Conservation (phyloP, 2,329 filamentous ascomycete genomes). For the Nigrograna mackinnonii region DNA sequence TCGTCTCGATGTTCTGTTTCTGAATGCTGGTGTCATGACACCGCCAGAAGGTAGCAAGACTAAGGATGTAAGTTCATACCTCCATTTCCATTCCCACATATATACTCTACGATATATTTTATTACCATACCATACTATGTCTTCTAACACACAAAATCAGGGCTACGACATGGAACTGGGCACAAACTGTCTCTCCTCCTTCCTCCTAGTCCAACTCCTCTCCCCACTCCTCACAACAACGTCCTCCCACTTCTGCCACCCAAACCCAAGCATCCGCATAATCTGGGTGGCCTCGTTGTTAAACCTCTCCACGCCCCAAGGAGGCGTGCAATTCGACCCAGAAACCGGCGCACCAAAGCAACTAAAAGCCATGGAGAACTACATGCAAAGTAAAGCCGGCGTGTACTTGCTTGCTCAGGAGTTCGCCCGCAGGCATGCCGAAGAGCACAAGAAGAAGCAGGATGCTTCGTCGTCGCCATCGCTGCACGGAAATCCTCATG, state of each 20-base stretch:
- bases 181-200: slow-evolving; percentile 12
- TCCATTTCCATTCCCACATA: no score
- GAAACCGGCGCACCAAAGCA: slow-evolving; percentile 7
- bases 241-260: slow-evolving; percentile 13
- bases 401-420: slow-evolving; percentile 13
- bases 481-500: slow-evolving; percentile 7
- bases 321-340: slow-evolving; percentile 11
- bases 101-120: no score
- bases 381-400: slow-evolving; percentile 20
- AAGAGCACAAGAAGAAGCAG: slow-evolving; percentile 1
- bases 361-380: slow-evolving; percentile 16
- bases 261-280: slow-evolving; percentile 14
- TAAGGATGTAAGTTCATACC: no score
- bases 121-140: no score
- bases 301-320: slow-evolving; percentile 7
- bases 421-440: slow-evolving; percentile 8
- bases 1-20: slow-evolving; percentile 44
- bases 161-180: slow-evolving; percentile 13
- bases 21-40: slow-evolving; percentile 26
- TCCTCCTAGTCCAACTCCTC: slow-evolving; percentile 14
- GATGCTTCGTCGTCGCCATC: slow-evolving; percentile 7
- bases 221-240: slow-evolving; percentile 8
- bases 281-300: slow-evolving; percentile 14
- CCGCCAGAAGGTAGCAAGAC: slow-evolving; percentile 22
- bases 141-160: no score